Conservation (phyloP, 257 asterid species). For the Petrea volubilis region DNA sequence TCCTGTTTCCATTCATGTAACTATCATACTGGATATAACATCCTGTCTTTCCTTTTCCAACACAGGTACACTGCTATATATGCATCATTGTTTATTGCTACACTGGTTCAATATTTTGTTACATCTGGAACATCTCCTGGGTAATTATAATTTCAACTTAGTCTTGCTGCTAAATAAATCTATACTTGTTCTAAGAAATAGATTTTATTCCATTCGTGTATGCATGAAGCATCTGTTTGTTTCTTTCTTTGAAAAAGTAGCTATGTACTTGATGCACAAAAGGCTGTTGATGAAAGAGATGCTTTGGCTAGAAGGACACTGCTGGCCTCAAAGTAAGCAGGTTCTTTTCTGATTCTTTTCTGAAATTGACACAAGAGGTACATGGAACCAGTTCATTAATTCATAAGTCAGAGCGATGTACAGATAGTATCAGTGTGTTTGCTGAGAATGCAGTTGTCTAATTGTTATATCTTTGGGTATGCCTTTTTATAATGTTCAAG, state of each 20-base stretch:
- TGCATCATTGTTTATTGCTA: constrained; percentile 57
- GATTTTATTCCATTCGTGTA: constrained; percentile 13
- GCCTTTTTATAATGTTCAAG: constrained; percentile 74
- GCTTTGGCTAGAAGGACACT: constrained; percentile 57
- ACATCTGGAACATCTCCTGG: constrained; percentile 93
- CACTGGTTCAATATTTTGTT: constrained; percentile 81
- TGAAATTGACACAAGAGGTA: neutral
- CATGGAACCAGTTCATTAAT: neutral
- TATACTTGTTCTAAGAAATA: constrained; percentile 6
- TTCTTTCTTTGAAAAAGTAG: constrained; percentile 41
- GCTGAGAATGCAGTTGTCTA: constrained; percentile 34
- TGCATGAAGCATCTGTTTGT: constrained; percentile 5
- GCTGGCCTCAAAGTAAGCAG: constrained; percentile 71
- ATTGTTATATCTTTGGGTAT: constrained; percentile 34
- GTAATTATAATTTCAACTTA: constrained; percentile 44
- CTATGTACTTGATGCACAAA: constrained; percentile 79
- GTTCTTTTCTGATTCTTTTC: constrained; percentile 28
- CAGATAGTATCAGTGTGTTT: neutral
- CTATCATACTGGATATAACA: constrained; percentile 8
- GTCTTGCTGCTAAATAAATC: constrained; percentile 14
- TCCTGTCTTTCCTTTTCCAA: constrained; percentile 19
- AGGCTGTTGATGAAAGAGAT: constrained; percentile 70
- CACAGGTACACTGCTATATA: constrained; percentile 72
- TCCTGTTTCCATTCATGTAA: neutral
- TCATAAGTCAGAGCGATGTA: constrained; percentile 9